Evolutionary conservation across 2,329 filamentous ascomycete species (phyloP).

Genomic region (Colletotrichum sp.): DNA sequence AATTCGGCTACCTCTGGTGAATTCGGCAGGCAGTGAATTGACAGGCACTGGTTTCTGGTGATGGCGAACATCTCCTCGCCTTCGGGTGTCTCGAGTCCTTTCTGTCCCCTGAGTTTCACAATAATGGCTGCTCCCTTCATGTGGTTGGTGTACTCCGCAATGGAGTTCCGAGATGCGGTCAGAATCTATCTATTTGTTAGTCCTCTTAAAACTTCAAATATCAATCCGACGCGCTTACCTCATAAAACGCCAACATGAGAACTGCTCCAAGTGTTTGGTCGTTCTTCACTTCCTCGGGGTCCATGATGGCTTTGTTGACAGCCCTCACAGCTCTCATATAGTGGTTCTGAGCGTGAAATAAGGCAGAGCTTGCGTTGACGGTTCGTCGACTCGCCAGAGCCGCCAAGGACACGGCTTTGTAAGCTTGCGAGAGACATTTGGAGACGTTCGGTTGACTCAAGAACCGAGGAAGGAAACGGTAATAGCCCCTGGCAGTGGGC

Average conservation of each 20-base stretch:
- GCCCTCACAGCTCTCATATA: constrained; percentile 21
- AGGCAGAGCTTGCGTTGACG: neutral
- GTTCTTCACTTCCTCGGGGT: constrained; percentile 14
- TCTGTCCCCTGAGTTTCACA: constrained; percentile 23
- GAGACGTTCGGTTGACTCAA: constrained; percentile 15
- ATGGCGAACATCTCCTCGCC: constrained; percentile 26
- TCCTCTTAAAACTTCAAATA: neutral
- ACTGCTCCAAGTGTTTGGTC: constrained; percentile 22
- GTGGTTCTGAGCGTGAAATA: constrained; percentile 19
- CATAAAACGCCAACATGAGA: constrained; percentile 22
- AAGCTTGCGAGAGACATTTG: constrained; percentile 19
- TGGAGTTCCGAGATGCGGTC: constrained; percentile 20
- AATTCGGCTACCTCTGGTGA: constrained; percentile 22
- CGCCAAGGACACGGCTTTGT: constrained; percentile 21
- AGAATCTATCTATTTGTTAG: constrained; percentile 11
- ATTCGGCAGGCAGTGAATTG: constrained; percentile 24
- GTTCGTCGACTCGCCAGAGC: constrained; percentile 13
- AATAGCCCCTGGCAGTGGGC: constrained; percentile 13
- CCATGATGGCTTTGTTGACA: constrained; percentile 21
- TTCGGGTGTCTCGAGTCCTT: constrained; percentile 22
- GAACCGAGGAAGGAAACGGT: constrained; percentile 19
- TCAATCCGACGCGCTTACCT: neutral
- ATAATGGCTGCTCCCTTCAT: constrained; percentile 27
- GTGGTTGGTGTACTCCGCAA: constrained; percentile 24
- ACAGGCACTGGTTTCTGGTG: constrained; percentile 25